Evolutionary conservation across 1,139 yeast genomes (phyloP).

Genomic region (Pichia sp.): DNA sequence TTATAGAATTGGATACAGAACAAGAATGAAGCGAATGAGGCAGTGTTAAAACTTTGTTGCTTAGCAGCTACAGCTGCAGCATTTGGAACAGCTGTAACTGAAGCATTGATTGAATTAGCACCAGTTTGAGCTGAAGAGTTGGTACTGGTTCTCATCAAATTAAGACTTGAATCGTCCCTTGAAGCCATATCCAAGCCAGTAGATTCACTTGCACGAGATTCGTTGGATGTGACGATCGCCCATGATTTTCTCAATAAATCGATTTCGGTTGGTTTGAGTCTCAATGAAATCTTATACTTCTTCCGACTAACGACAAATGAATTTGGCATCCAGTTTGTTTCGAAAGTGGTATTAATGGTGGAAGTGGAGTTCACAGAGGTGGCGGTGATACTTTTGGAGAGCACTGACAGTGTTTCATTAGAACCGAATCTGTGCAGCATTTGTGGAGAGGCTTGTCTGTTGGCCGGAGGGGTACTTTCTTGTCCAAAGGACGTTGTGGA

Average conservation of each 20-base stretch:
- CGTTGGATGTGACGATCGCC: slow-evolving; percentile 31
- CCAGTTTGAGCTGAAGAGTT: slow-evolving; percentile 1
- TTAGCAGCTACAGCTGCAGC: not conserved
- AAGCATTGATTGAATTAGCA: not conserved
- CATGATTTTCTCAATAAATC: slow-evolving; percentile 40
- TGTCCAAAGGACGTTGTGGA: not conserved
- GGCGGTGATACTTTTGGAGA: slow-evolving; percentile 26
- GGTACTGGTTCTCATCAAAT: slow-evolving; percentile 3
- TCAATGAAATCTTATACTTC: slow-evolving; percentile 31
- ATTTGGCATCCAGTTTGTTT: slow-evolving; percentile 32
- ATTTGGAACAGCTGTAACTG: not conserved
- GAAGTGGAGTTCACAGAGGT: slow-evolving; percentile 28
- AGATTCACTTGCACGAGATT: slow-evolving; percentile 12
- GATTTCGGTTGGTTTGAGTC: slow-evolving; percentile 37
- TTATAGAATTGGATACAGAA: slow-evolving; percentile 40
- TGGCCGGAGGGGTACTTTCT: not conserved
- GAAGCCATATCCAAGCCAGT: slow-evolving; percentile 5
- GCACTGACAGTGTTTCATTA: slow-evolving; percentile 19
- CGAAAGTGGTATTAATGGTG: slow-evolving; percentile 29
- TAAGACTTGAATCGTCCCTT: slow-evolving; percentile 10
- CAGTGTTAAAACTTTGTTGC: slow-evolving; percentile 15
- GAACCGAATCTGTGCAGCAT: slow-evolving; percentile 13
- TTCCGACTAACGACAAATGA: slow-evolving; percentile 28
- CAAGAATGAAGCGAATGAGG: slow-evolving; percentile 34
- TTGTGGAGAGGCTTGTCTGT: slow-evolving; percentile 2